Base-by-base conservation (phyloP, 306 rosid genomes). In the Cucurbita ficifolia region DNA sequence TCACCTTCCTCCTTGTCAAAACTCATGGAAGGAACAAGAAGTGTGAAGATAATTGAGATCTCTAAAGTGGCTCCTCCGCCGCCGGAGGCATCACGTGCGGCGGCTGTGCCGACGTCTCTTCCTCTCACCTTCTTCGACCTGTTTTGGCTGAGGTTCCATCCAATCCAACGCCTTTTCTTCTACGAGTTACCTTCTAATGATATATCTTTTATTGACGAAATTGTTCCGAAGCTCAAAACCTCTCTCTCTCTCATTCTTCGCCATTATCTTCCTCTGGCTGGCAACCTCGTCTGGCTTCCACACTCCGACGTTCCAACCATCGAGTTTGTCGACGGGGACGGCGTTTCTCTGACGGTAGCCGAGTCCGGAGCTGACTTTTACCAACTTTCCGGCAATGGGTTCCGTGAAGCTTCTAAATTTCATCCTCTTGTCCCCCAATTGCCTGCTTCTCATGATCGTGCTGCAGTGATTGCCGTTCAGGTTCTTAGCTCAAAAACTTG, bases 101-200 rank as follows among this genome's bases (percentile, higher is more conserved):
- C 77, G 9, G 38, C 73, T 4, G 45, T 78, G 63, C 56, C 67
- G 4, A 2, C 3, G 0, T 60, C 82, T 52, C 79, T 84, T 43
- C 81, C 78, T 1, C 82, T 79, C 19, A 81, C 82, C 8, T 81
- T 76, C 61, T 70, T 84, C 17, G 83, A 84, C 65, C 0, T 73
- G 1, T 61, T 64, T 24, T 79, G 79, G 82, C 35, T 58, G n/a
- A 22, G 42, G 5, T 33, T 74, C 5, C 19, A 3, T 67, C 81
- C 76, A 1, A 6, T 56, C 10, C 57, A 73, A 55, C 75, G 83
- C 36, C 74, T 84, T 46, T 53, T 53, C 12, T 53, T 53, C 29
- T 53, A 53, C 13, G 6, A 53, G 19, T 18, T 53, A 7, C 10
- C 58, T 0, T 53, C 58, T 12, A 53, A 8, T 8, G 5, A 18